phyloP scores from a whole-genome alignment of 345 rosid species.

The Ailanthus altissimus region DNA sequence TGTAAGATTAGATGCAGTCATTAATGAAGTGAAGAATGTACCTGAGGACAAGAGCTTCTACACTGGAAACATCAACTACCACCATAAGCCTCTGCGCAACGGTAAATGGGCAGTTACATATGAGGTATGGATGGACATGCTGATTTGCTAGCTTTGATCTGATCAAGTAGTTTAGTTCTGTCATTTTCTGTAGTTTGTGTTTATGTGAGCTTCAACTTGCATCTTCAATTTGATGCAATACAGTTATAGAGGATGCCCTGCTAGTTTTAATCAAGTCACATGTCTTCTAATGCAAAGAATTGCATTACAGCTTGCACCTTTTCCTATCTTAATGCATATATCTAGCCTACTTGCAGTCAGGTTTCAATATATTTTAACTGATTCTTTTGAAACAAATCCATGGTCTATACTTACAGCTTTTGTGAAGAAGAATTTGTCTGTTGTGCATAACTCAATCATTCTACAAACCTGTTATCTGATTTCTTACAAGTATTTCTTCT shows the following conservation, averaged over 20 bases:
- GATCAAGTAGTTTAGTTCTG: background rate
- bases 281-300: background rate
- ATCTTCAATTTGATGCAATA: background rate
- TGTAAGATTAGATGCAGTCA: conserved; percentile 71
- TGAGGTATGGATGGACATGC: conserved; percentile 52
- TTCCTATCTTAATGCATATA: background rate
- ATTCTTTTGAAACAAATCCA: background rate
- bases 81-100: conserved; percentile 77
- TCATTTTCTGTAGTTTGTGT: background rate
- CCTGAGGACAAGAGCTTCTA: conserved; percentile 67
- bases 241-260: background rate
- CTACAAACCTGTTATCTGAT: background rate
- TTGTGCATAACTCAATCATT: background rate
- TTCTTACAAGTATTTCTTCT: background rate
- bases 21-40: conserved; percentile 62
- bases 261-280: background rate
- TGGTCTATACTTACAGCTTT: background rate
- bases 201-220: background rate
- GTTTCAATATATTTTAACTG: background rate
- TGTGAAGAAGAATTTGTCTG: background rate
- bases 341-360: background rate
- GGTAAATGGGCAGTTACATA: conserved; percentile 99
- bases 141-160: background rate
- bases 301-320: background rate
- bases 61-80: conserved; percentile 85